Evolutionary conservation across 169 alveolate genomes (phyloP).

Genomic region (Plasmodium billcollinsi): DNA sequence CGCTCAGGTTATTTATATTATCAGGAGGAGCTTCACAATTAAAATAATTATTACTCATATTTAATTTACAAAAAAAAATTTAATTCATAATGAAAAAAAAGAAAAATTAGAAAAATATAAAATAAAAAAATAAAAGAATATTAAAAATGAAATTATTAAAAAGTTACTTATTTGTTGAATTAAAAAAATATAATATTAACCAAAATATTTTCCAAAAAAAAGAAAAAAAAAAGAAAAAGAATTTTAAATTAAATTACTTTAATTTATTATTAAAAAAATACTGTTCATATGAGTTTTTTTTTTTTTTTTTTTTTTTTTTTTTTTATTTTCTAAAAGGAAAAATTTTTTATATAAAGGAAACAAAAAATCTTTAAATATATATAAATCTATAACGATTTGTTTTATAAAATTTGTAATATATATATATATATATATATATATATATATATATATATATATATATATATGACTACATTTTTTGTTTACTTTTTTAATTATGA

Average conservation of each 20-base stretch:
- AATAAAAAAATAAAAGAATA: background rate
- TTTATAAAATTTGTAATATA: no score
- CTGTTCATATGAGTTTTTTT: no score
- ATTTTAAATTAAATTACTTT: background rate
- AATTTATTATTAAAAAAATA: no score
- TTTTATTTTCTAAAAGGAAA: no score
- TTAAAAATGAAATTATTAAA: background rate
- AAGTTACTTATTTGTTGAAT: background rate
- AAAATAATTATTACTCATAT: conserved; percentile 22
- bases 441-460: no score
- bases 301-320: no score
- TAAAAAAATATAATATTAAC: background rate
- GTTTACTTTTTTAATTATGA: no score
- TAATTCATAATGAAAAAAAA: background rate
- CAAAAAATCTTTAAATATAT: no score
- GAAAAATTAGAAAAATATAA: background rate
- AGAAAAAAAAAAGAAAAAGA: conserved; percentile 5
- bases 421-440: no score
- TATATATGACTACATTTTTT: no score
- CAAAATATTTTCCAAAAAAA: background rate
- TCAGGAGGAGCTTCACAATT: conserved; percentile 48
- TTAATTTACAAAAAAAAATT: conserved; percentile 5
- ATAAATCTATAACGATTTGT: no score
- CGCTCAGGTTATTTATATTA: conserved; percentile 24
- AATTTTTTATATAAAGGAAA: no score